Evolutionary conservation across 371 early-diverging fungal species (phyloP), one percentile per base, ranked within the genome.

Genomic region (Mucor saturninus): DNA sequence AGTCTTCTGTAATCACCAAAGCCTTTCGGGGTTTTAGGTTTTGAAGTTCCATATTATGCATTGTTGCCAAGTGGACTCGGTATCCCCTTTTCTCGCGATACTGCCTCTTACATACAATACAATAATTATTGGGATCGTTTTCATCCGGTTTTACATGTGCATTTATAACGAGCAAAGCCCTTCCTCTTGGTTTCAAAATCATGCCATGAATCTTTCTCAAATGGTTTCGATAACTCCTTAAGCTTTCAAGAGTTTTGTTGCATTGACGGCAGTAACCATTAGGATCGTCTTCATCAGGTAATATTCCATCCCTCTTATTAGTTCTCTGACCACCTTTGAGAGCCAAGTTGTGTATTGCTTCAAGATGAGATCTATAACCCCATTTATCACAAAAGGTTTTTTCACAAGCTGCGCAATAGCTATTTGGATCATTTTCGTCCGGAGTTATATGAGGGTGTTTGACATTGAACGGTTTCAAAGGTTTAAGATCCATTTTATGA

Each of bases 371-470:
- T 2, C 21, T n/a, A 46, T 46, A 46, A 4, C 21, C 21, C n/a
- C 5, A 46, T 21, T 21, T 21, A 21, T 21, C 21, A 46, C 21
- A 21, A 6, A 21, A 46, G 1, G 46, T 46, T 46, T 21, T 46
- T 2, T 46, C 21, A 21, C 46, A 46, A 5, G 46, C 46, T 21
- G 21, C 8, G 21, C 46, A 46, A 9, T 46, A 21, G 21, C 21
- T 30, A 32, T 53, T 53, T n/a, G 53, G 53, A n/a, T 53, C 37
- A 14, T 53, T 46, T 46, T 46, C 46, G 21, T 46, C 46, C 4
- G 46, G 46, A 8, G 21, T 21, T 5, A 46, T 21, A 46, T 21
- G 8, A 5, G 21, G 21, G 3, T n/a, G 46, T 46, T 21, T 21
- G 21, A 8, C 8, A 8, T 21, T 46, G 21, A 9, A 53, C 5